phyloP scores from a whole-genome alignment of 2,329 filamentous ascomycete genomes.

The Phialemoniopsis sp. region DNA sequence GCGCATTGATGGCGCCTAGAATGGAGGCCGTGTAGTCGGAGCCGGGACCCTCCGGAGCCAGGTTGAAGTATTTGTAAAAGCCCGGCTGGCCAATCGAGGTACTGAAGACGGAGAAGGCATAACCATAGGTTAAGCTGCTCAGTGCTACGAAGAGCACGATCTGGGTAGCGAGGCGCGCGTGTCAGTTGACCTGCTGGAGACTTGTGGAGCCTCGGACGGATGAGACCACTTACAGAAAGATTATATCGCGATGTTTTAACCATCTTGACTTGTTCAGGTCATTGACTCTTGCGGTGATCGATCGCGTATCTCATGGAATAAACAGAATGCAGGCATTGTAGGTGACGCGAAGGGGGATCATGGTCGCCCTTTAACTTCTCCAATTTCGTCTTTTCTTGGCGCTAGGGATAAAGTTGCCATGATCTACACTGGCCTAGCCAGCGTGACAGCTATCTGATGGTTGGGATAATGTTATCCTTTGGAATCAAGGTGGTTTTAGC shows the following conservation, averaged over 20 bases:
- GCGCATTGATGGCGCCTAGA: conserved; percentile 6
- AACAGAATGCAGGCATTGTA: too few species aligned
- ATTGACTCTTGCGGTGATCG: too few species aligned
- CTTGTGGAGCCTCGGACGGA: not conserved
- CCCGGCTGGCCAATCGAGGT: conserved; percentile 6
- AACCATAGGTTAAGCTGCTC: conserved; percentile 8
- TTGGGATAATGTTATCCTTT: too few species aligned
- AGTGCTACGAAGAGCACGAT: conserved; percentile 6
- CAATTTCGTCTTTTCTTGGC: too few species aligned
- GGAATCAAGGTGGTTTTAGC: too few species aligned
- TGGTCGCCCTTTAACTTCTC: too few species aligned
- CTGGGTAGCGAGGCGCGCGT: not conserved
- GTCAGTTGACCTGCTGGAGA: not conserved
- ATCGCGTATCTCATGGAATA: too few species aligned
- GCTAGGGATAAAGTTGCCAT: too few species aligned
- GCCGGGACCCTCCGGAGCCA: conserved; percentile 1
- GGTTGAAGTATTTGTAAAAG: conserved; percentile 5
- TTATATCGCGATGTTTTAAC: not conserved
- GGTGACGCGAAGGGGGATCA: too few species aligned
- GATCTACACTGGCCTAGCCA: too few species aligned
- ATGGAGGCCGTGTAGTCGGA: conserved; percentile 5
- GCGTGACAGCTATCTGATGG: too few species aligned
- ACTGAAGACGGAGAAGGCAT: conserved; percentile 6
- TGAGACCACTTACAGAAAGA: not conserved
- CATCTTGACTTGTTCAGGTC: not conserved